Base-by-base conservation (phyloP, 495 filamentous ascomycete genomes). In the Xylaria scruposa region DNA sequence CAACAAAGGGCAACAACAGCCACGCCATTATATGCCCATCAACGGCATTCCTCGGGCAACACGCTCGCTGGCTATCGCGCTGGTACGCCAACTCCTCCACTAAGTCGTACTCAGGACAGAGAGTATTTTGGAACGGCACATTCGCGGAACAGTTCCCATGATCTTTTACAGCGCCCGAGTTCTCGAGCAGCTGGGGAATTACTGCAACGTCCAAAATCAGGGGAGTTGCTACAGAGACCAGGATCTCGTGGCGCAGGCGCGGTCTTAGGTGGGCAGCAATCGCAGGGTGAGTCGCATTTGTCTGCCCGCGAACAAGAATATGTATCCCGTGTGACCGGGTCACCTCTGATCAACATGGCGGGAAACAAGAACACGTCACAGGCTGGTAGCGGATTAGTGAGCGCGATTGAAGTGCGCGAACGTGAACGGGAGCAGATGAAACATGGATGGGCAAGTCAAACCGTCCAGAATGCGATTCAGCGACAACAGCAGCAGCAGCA, bases 291-390 rank as follows among this genome's bases (percentile, higher is more conserved):
- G n/a, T 85, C 85, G 3, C 88, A 91, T 68, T 88, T 97, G 24
- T 95, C 94, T 19, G 95, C 95, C n/a, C 91, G 93, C 9, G 95
- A 98, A 79, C 95, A 97, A 77, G 94, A 97, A 78, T 92, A 97
- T 76, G 90, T 98, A 38, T 93, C 95, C n/a, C 89, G 94, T 42
- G 85, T 93, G 71, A 97, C 95, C 8, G 93, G 93, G 0, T 91
- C 90, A 1, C 91, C 95, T 3, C 86, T 98, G 72, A 90, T 97
- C 74, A 91, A 90, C 44, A 83, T 96, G 77, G 88, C 89, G 26
- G 85, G 88, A 13, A 88, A 84, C 42, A 84, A 81, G 42, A 84
- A 83, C 68, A 78, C 83, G 0, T 80, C 82, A 21, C 85, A 86
- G 47, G 83, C 86, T 40, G 83, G 87, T 21, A 84, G 78, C 56